phyloP scores from a whole-genome alignment of 345 rosid genomes.

The Bruguiera gymnorhiza region DNA sequence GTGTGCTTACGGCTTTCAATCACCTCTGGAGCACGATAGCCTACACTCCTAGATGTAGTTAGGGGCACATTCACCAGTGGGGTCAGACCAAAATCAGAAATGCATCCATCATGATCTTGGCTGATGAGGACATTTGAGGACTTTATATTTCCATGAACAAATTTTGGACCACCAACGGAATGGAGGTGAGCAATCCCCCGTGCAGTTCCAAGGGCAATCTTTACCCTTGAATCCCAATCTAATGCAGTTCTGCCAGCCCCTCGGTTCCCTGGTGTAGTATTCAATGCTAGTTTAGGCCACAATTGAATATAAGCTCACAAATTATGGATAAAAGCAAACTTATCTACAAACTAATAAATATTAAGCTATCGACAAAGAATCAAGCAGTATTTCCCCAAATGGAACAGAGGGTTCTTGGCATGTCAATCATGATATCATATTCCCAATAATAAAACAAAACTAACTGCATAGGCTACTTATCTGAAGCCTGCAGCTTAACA shows the following conservation, averaged over 20 bases:
- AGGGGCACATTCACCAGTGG: slow-evolving; percentile 60
- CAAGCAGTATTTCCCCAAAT: no score
- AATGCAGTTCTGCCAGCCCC: slow-evolving; percentile 55
- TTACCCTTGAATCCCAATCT: slow-evolving; percentile 69
- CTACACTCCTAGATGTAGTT: slow-evolving; percentile 56
- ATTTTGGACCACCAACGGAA: slow-evolving; percentile 62
- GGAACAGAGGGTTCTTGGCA: no score
- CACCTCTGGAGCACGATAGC: slow-evolving; percentile 72
- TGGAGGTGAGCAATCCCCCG: slow-evolving; percentile 76
- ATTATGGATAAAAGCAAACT: neutral
- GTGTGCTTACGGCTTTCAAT: slow-evolving; percentile 75
- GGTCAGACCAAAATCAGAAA: slow-evolving; percentile 68
- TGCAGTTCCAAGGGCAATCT: slow-evolving; percentile 63
- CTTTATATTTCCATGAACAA: slow-evolving; percentile 79
- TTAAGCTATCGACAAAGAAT: neutral
- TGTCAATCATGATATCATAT: neutral
- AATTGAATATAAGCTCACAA: neutral
- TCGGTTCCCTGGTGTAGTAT: slow-evolving; percentile 45
- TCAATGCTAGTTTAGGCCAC: slow-evolving; percentile 4
- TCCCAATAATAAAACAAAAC: neutral
- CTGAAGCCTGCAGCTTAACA: neutral
- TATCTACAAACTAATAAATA: neutral
- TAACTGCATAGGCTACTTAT: neutral
- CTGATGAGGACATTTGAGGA: slow-evolving; percentile 73
- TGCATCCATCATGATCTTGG: slow-evolving; percentile 49